Percentiles rank a stretch among this genome's conserved stretches.
phyloP scores from a whole-genome alignment of 2,329 filamentous ascomycete species.

The Drechslerella dactyloides region DNA sequence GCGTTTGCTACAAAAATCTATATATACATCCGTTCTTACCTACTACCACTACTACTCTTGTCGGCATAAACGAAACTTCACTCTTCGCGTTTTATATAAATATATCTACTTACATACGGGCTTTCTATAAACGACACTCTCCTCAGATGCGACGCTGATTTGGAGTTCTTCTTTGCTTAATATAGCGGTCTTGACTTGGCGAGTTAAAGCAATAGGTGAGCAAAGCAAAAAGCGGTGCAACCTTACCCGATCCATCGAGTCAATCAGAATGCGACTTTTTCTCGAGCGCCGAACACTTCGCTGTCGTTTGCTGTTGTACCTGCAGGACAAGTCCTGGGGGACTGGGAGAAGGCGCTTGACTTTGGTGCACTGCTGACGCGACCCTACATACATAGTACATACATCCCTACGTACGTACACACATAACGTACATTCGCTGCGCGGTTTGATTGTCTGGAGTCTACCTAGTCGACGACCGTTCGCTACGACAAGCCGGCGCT shows the following conservation, averaged over 20 bases:
- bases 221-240: background rate
- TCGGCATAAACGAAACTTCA: background rate
- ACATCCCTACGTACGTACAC: background rate
- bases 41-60: background rate
- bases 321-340: background rate
- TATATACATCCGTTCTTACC: too few relatives aligned
- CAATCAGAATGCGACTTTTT: background rate
- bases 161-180: background rate
- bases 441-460: background rate
- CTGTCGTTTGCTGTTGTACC: slow-evolving; percentile 3
- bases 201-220: background rate
- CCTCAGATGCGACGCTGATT: background rate
- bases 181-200: background rate
- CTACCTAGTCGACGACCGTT: background rate
- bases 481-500: slow-evolving; percentile 1
- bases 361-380: background rate
- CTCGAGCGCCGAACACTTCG: background rate
- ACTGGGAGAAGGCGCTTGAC: background rate
- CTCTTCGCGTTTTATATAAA: background rate
- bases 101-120: background rate
- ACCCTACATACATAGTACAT: background rate
- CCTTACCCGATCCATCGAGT: background rate
- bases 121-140: background rate
- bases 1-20: too few relatives aligned
- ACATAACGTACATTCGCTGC: background rate